Evolutionary conservation across 2,329 filamentous ascomycete genomes (phyloP), one percentile per base, ranked within the genome.

Genomic region (Triangularia verruculosa): DNA sequence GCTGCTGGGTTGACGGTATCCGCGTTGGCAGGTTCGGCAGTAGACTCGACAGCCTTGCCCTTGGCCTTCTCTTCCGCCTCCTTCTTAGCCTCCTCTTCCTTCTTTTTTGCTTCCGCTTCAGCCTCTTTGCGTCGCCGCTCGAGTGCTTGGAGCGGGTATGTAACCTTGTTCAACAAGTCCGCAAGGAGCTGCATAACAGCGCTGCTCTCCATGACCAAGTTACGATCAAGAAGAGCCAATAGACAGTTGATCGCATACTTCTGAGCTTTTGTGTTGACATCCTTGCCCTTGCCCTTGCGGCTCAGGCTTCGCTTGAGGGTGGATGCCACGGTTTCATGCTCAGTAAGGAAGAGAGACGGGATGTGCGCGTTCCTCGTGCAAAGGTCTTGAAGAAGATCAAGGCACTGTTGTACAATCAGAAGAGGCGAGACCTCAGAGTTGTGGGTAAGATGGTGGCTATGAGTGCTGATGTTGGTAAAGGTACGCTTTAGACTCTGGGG

Each of bases 201-300:
- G n/a, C 94, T 93, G 77, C 93, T 99, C 77, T 99, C 95, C 79
- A 97, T 96, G 68, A 99, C 93, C 66, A 98, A 82, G 68, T 93
- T 91, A n/a, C 95, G 90, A 74, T 98, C 95, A 22, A 99, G 83
- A 4, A 99, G 83, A 66, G 88, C 89, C 55, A 99, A 83, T 28
- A 99, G 80, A 13, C 93, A 93, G 74, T 99, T 99, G 74, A 99
- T 85, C 9, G 96, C 93, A 74, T 90, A 99, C 74, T 92, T 95
- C 69, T 89, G 88, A 27, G 91, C 88, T 76, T 90, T 96, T 69
- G 82, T 86, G 68, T 97, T 94, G 76, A 94, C 95, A 59, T 81
- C 85, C 76, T 98, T 98, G 71, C 92, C 92, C 78, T 97, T 98
- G 67, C 92, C 92, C 78, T 97, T 98, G 68, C 90, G 89, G 71